Evolutionary conservation across 2,329 filamentous ascomycete genomes (phyloP), one percentile per base, ranked within the genome.

Genomic region (Aspergillus aculeatinus): DNA sequence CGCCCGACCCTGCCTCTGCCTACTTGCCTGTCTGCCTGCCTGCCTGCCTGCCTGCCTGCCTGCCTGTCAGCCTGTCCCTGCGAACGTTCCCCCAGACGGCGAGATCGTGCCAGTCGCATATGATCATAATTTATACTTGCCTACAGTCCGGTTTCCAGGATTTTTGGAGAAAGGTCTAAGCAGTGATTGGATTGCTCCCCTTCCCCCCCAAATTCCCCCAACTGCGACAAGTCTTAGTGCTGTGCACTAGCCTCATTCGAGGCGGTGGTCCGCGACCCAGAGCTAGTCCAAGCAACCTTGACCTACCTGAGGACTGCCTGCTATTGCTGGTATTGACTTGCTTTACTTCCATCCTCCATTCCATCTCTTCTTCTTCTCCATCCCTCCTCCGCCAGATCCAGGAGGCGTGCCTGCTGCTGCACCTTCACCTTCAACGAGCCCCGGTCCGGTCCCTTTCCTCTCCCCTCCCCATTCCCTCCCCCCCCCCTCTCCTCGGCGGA

Each of bases 241-340:
- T 65, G 62, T 51, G 61, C 66, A 70, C 66, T 66, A 69, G 61
- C 67, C 59, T 65, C 58, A 60, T 63, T 62, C 55, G 60, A 67
- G 68, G 65, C 65, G 68, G 67, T 68, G 66, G 65, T 65, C 65
- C 67, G 62, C 61, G 59, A 60, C 64, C 63, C 55, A 61, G 59
- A 67, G 62, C 66, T 67, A 63, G 33, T 35, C 33, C 33, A 35
- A 67, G 57, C 63, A 65, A 51, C 53, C 59, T 57, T 58, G 57
- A 50, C 59, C 56, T 55, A 57, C 64, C 27, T 60, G 57, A 56
- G 57, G 14, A 44, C 39, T 19, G 39, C 16, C 39, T 19, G 39
- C 16, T 14, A 42, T 16, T 42, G 14, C 16, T 16, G 33, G 3
- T 12, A 35, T 19, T 44, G 16, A 16, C 16, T 44, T 52, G 55